Base-by-base conservation (phyloP, 2,329 filamentous ascomycete species). In the Alternaria solani region DNA sequence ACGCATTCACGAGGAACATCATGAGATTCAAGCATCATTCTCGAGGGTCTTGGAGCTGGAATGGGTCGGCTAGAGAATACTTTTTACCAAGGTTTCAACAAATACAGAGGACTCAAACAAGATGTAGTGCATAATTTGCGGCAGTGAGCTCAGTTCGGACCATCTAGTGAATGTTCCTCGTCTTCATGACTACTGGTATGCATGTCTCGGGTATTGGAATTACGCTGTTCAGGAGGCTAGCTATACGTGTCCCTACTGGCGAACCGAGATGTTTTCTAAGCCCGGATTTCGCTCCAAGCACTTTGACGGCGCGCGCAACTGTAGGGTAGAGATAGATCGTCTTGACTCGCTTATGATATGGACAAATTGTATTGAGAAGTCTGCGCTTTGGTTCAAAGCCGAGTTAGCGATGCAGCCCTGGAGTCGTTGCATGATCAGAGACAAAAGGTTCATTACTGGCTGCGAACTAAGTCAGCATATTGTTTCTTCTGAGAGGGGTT, bases 211-310 rank as follows among this genome's bases (percentile, higher is more conserved):
- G 14, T 7, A 12, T 8, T 55, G 44, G 44, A 49, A 39, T 2
- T 14, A 59, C 8, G 43, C 43, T 14, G 25, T 7, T 11, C 11
- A 49, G 36, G 36, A 39, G 2, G 30, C 28, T 23, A 55, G 51
- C 43, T 28, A 55, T 36, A 55, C 20, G n/a, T 59, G 57, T 16
- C 43, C 51, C 8, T 55, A 55, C 51, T 59, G 57, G 39, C 51
- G 57, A 11, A 59, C 57, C 11, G 36, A 59, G 38, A 44, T 59
- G 2, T 59, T 59, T 18, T 20, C 44, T n/a, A 8, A 55, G 28
- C 38, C 51, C 7, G 9, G 25, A 23, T 42, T 44, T 28, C 20
- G 5, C n/a, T 20, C 34, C 5, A 39, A 43, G 16, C n/a, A 41
- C 7, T 12, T 42, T 5, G 26, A 55, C 11, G n/a, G 12, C n/a